Conservation (phyloP, 2,329 filamentous ascomycete species). For the Domatiomyces catenatus region DNA sequence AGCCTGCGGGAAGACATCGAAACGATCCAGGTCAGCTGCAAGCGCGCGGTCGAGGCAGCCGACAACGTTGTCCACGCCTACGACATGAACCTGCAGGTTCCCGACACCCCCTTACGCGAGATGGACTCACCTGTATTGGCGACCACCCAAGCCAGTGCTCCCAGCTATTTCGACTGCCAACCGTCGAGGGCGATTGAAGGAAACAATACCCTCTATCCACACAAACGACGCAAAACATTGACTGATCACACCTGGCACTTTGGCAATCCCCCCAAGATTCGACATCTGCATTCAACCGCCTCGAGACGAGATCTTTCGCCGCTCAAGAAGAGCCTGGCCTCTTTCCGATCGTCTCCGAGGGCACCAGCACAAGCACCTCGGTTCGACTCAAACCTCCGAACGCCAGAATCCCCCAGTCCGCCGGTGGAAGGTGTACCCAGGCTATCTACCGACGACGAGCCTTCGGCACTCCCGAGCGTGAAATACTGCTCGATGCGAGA, state of each 20-base stretch:
- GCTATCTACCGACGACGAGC: conserved; percentile 5
- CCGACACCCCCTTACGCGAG: conserved; percentile 42
- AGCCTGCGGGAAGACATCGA: conserved; percentile 55
- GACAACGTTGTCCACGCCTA: conserved; percentile 64
- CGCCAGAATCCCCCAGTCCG: conserved; percentile 7
- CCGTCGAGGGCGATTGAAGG: conserved; percentile 29
- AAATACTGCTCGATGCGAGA: conserved; percentile 32
- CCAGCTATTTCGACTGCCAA: conserved; percentile 20
- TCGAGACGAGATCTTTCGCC: conserved; percentile 26
- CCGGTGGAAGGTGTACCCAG: conserved; percentile 2
- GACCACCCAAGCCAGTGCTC: conserved; percentile 2
- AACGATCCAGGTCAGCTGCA: conserved; percentile 56
- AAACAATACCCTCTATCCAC: conserved; percentile 27
- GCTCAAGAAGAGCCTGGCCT: conserved; percentile 2
- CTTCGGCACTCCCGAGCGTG: conserved; percentile 23
- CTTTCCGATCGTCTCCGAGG: conserved; percentile 20
- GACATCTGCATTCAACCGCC: conserved; percentile 21
- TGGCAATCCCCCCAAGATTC: conserved; percentile 24
- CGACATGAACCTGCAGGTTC: conserved; percentile 59
- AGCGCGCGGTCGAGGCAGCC: conserved; percentile 55
- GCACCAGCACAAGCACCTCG: conserved; percentile 21
- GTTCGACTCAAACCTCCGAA: conserved; percentile 6
- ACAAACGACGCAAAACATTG: conserved; percentile 29
- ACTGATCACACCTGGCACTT: conserved; percentile 24
- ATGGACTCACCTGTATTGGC: conserved; percentile 21